Base-by-base conservation (phyloP, 129 eudicot genomes). In the Smallanthus sonchifolius region DNA sequence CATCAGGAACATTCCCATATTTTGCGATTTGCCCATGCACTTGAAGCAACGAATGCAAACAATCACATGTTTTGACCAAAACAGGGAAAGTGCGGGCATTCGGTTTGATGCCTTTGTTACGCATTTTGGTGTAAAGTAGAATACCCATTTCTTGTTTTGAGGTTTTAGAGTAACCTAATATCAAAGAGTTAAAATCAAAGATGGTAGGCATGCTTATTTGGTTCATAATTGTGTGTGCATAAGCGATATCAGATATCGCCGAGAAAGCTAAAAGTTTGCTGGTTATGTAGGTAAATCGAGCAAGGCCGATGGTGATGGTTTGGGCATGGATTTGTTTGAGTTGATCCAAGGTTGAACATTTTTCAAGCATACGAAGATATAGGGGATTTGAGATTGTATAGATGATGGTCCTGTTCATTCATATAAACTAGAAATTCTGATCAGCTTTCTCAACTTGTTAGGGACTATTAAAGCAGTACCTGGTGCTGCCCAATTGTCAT, bases 401-500 rank as follows among this genome's bases (percentile, higher is more conserved):
- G 36, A 78, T 14, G 72, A 72, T 49, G 67, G 44, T 24, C 40
- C 32, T 72, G 17, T 66, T 72, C 73, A 71, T 72, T 39, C 34
- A 38, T 52, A 65, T 35, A 56, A 51, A 10, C 67, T 2, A 61
- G 7, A 61, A 28, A 10, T 35, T 11, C 5, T 38, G 42, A 38
- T 38, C 42, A 4, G 7, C 30, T 24, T 24, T 24, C 30, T 24
- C 30, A 24, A 24, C 30, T 24, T 24, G 30, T 24, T 24, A 24
- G 30, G 30, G 30, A 24, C 30, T 24, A 24, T 24, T 24, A 1
- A 24, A 24, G 30, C 30, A 24, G 30, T 24, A 91, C 87, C 79
- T 86, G 78, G 35, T 61, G 84, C 59, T 86, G 82, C 16, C 97
- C 97, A 69, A 91, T 43, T 34, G 85, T 80, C 72, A 85, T 83